phyloP scores from a whole-genome alignment of 257 asterid species.

The Lavandula angustifolia region DNA sequence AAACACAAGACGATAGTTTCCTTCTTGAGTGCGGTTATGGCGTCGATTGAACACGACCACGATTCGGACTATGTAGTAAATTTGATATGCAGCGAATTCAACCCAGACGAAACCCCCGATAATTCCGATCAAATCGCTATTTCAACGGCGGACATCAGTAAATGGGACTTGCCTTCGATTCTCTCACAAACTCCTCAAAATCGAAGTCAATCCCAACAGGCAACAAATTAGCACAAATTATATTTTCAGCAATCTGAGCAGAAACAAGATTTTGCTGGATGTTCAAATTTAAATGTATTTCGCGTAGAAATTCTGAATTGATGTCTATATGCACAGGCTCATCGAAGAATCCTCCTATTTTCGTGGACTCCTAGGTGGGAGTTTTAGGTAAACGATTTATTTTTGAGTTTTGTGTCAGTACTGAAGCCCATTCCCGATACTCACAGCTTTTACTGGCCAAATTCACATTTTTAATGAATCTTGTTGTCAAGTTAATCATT shows the following conservation, averaged over 20 bases:
- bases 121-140: conserved; percentile 37
- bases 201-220: conserved; percentile 59
- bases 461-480: background rate
- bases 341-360: conserved; percentile 69
- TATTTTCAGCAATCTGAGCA: conserved; percentile 1
- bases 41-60: conserved; percentile 31
- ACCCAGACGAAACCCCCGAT: conserved; percentile 32
- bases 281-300: background rate
- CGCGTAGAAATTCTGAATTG: conserved; percentile 16
- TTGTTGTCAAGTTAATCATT: background rate
- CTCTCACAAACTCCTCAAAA: conserved; percentile 44
- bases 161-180: conserved; percentile 62
- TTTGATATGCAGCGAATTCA: conserved; percentile 47
- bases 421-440: background rate
- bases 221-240: conserved; percentile 14
- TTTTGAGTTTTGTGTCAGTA: background rate
- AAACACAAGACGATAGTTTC: background rate
- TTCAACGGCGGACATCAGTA: conserved; percentile 54
- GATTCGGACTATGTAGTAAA: conserved; percentile 40
- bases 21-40: conserved; percentile 37
- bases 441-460: background rate
- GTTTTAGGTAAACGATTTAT: conserved; percentile 52
- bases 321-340: conserved; percentile 48
- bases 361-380: conserved; percentile 72
- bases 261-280: background rate